Evolutionary conservation across 805 yeast genomes (phyloP).

Genomic region (Blastobotrys chiropterorum): DNA sequence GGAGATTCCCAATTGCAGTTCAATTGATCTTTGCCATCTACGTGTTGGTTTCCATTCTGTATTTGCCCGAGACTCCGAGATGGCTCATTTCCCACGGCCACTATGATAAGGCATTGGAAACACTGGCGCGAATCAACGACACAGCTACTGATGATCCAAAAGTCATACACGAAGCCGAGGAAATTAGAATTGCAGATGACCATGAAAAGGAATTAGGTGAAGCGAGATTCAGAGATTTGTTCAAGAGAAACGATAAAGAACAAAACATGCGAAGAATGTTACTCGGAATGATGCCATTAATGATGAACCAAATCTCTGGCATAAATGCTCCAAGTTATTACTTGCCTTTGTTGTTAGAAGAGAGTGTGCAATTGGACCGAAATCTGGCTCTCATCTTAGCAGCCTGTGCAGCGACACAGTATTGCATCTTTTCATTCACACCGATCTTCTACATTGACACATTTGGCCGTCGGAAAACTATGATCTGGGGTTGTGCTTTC

Average conservation of each 20-base stretch:
- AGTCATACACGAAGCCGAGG: conserved; percentile 32
- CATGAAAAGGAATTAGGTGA: background rate
- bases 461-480: conserved; percentile 66
- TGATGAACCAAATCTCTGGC: conserved; percentile 16
- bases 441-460: conserved; percentile 33
- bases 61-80: conserved; percentile 85
- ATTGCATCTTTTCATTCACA: conserved; percentile 56
- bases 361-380: conserved; percentile 19
- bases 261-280: conserved; percentile 13
- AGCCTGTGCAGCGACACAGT: conserved; percentile 36
- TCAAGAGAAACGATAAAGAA: conserved; percentile 4
- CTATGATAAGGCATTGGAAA: conserved; percentile 38
- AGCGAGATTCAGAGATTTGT: conserved; percentile 1
- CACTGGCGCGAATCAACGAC: conserved; percentile 41
- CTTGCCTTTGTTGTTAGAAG: conserved; percentile 11
- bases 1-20: conserved; percentile 22
- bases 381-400: conserved; percentile 20
- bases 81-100: conserved; percentile 64
- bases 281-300: conserved; percentile 9
- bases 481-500: conserved; percentile 65
- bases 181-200: conserved; percentile 25
- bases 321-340: conserved; percentile 14
- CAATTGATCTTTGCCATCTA: conserved; percentile 29
- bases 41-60: conserved; percentile 36
- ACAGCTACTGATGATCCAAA: conserved; percentile 25